Conservation (phyloP, 164 flowering plant genomes). For the Umbellularia californica region DNA sequence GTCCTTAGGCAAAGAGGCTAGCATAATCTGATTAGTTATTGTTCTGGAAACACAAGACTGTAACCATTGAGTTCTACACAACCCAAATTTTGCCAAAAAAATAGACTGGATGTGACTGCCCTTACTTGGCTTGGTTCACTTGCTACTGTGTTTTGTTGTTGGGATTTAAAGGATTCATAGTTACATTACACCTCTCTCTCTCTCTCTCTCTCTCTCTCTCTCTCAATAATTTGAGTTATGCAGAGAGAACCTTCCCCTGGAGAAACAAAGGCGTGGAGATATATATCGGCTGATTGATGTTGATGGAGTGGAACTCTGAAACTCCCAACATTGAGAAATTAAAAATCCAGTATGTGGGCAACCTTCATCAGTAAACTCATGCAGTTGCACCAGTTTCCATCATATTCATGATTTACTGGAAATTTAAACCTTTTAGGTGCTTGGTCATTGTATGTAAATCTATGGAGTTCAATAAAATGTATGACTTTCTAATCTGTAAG, state of each 20-base stretch:
- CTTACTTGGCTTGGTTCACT: no score
- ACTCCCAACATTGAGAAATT: neutral
- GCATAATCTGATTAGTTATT: no score
- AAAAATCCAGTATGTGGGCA: neutral
- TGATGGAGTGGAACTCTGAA: neutral
- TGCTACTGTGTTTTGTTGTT: no score
- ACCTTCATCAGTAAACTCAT: neutral
- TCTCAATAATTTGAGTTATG: slow-evolving; percentile 1
- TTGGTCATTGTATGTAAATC: neutral
- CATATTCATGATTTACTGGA: neutral
- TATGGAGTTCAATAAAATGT: neutral
- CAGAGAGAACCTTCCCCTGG: slow-evolving; percentile 29
- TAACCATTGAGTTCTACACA: no score
- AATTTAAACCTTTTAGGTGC: neutral
- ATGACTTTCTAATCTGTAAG: neutral
- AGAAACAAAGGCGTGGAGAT: slow-evolving; percentile 28
- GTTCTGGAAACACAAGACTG: no score
- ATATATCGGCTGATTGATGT: slow-evolving; percentile 27
- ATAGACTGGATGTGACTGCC: no score
- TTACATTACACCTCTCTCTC: neutral
- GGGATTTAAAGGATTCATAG: no score
- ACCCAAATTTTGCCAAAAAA: no score
- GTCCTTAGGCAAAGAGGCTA: no score
- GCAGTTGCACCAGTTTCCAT: neutral
- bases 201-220: slow-evolving; percentile 9